Evolutionary conservation across 2,329 filamentous ascomycete genomes (phyloP).

Genomic region (Alternaria novae-zelandiae): DNA sequence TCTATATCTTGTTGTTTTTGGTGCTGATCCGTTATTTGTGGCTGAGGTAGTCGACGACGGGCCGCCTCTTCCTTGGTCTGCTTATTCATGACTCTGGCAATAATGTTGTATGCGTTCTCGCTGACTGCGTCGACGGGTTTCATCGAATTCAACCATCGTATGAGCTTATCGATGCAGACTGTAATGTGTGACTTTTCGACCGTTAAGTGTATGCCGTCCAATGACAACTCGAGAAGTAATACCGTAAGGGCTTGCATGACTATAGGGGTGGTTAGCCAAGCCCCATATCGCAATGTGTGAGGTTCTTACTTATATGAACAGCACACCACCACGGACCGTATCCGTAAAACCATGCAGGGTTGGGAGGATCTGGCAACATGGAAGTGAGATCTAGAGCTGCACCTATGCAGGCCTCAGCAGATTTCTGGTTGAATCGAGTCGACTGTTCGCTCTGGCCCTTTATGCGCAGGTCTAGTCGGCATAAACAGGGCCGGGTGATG

Average conservation of each 20-base stretch:
- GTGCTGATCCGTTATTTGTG: background rate
- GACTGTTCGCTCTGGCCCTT: conserved; percentile 39
- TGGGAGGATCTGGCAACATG: conserved; percentile 37
- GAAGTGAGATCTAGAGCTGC: conserved; percentile 42
- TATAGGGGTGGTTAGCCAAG: background rate
- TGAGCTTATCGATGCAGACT: conserved; percentile 33
- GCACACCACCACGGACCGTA: conserved; percentile 49
- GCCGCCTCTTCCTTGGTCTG: background rate
- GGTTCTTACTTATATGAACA: conserved; percentile 30
- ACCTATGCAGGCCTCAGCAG: conserved; percentile 42
- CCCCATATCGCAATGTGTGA: background rate
- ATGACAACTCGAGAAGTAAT: conserved; percentile 46
- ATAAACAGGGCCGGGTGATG: conserved; percentile 49
- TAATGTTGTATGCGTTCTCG: conserved; percentile 33
- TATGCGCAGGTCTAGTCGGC: conserved; percentile 42
- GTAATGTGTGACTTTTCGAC: conserved; percentile 30
- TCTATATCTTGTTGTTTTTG: background rate
- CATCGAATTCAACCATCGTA: conserved; percentile 42
- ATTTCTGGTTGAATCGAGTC: conserved; percentile 35
- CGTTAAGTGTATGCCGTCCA: conserved; percentile 29
- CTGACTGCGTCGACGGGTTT: conserved; percentile 34
- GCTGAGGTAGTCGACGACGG: background rate
- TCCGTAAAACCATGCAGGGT: conserved; percentile 22
- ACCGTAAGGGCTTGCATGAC: conserved; percentile 50
- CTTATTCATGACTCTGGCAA: conserved; percentile 16